Conservation (phyloP, 768 basidiomycete species). For the Kwoniella mangroviensis region DNA sequence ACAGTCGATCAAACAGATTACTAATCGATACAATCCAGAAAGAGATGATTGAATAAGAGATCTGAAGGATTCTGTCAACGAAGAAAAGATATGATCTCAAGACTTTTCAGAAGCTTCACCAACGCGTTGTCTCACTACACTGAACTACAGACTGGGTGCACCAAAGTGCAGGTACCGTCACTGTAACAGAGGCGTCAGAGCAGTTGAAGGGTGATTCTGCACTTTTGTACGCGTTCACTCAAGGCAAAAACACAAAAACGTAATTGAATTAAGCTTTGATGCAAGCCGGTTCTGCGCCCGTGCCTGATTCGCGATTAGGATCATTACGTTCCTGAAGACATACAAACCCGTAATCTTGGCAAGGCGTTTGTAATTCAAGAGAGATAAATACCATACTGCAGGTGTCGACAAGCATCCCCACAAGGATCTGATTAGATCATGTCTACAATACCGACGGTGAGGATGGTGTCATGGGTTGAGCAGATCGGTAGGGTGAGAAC, state of each 20-base stretch:
- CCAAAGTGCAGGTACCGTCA: not conserved
- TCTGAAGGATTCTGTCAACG: not conserved
- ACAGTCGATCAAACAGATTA: not conserved
- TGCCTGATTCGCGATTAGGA: constrained; percentile 16
- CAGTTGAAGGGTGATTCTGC: not conserved
- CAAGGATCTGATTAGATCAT: no score
- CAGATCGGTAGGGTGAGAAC: no score
- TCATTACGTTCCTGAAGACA: not conserved
- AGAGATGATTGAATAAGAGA: not conserved
- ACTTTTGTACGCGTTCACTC: not conserved
- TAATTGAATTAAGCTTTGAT: not conserved
- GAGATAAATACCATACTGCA: no score
- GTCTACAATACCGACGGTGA: no score
- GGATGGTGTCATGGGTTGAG: no score
- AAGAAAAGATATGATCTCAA: not conserved
- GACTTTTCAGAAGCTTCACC: not conserved
- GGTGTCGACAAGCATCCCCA: no score
- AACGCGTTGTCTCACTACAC: constrained; percentile 3
- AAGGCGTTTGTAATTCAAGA: not conserved
- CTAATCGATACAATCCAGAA: not conserved
- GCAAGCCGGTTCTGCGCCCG: not conserved
- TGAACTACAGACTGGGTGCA: not conserved
- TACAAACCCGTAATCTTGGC: constrained; percentile 5
- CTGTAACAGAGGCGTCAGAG: not conserved
- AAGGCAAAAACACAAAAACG: not conserved